Evolutionary conservation across 768 basidiomycete species (phyloP).

Genomic region (Phanerochaete carnosa): DNA sequence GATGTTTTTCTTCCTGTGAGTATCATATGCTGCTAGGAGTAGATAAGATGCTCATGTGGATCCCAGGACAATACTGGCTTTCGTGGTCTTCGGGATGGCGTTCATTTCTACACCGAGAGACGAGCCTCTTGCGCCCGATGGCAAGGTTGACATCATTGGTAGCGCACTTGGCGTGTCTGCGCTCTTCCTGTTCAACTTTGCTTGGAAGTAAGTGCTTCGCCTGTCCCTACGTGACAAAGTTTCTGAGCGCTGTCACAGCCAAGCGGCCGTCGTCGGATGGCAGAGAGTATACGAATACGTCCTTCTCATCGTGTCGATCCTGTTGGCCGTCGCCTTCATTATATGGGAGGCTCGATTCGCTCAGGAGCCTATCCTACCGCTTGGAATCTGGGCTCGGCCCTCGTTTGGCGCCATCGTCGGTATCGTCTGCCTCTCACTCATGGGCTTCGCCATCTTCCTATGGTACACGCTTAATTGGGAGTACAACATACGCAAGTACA

Average conservation of each 20-base stretch:
- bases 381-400: conserved; percentile 3
- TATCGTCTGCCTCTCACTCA: neutral
- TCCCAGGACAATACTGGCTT: neutral
- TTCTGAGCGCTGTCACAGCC: neutral
- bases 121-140: neutral
- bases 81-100: neutral
- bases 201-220: conserved; percentile 6
- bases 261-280: conserved; percentile 8
- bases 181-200: conserved; percentile 10
- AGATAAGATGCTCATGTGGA: neutral
- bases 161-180: neutral
- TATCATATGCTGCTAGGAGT: neutral
- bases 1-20: conserved; percentile 7
- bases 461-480: conserved; percentile 6
- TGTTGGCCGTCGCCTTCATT: neutral
- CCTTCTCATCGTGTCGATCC: conserved; percentile 7
- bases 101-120: neutral
- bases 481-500: conserved; percentile 2
- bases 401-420: neutral
- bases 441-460: conserved; percentile 7
- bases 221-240: neutral
- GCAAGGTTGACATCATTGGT: conserved; percentile 6
- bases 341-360: conserved; percentile 3
- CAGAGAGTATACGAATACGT: conserved; percentile 3
- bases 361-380: neutral